A percentile compares a stretch with the other conserved stretches of the same genome.
Conservation (phyloP, 1,284 basidiomycete genomes). For the Malassezia vespertilionis region DNA sequence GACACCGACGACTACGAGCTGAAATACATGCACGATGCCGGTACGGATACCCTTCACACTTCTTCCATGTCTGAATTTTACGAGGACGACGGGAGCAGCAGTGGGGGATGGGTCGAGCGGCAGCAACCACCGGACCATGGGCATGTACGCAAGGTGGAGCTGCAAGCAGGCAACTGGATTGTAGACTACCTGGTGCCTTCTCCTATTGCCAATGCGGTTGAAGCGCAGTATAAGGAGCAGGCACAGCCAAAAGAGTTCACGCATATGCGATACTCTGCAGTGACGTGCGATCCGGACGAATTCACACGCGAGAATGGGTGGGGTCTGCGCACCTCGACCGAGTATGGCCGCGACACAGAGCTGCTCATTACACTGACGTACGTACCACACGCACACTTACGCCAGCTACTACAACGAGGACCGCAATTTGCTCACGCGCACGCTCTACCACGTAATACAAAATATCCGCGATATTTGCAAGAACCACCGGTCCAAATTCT, state of each 20-base stretch:
- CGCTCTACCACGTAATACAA: slow-evolving; percentile 86
- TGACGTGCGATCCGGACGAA: slow-evolving; percentile 88
- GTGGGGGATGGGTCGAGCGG: slow-evolving; percentile 37
- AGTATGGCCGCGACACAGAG: slow-evolving; percentile 82
- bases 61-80: background rate
- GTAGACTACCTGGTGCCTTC: slow-evolving; percentile 62
- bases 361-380: slow-evolving; percentile 60
- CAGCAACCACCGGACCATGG: slow-evolving; percentile 48
- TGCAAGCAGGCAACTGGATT: slow-evolving; percentile 57
- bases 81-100: background rate
- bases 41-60: background rate
- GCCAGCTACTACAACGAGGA: slow-evolving; percentile 86
- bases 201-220: slow-evolving; percentile 71
- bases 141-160: slow-evolving; percentile 66
- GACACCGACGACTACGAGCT: background rate
- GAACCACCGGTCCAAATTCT: slow-evolving; percentile 86
- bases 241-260: slow-evolving; percentile 61
- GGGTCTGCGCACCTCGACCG: slow-evolving; percentile 65
- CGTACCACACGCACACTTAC: too few species aligned
- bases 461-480: slow-evolving; percentile 98
- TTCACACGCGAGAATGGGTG: slow-evolving; percentile 61
- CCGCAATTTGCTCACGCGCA: slow-evolving; percentile 64
- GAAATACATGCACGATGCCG: background rate
- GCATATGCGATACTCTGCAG: slow-evolving; percentile 67
- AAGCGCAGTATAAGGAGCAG: slow-evolving; percentile 58